A percentile compares a stretch with the other conserved stretches of the same genome.
phyloP scores from a whole-genome alignment of 345 rosid species.

The Brassica nigra region DNA sequence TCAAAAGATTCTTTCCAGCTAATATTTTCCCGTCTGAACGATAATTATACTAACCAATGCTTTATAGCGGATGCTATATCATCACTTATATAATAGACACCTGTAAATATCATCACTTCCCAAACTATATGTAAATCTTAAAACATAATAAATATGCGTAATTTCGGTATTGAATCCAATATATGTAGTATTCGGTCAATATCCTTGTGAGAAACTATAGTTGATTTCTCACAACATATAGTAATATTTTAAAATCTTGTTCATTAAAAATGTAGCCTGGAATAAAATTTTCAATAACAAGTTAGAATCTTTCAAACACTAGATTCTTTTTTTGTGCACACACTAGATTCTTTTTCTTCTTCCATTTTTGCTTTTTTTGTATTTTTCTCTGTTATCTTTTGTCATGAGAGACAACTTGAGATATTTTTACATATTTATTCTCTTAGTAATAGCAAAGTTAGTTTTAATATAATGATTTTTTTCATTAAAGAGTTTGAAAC shows the following conservation, averaged over 20 bases:
- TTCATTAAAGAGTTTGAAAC: neutral
- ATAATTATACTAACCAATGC: neutral
- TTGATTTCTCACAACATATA: neutral
- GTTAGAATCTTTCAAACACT: neutral
- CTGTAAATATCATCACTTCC: neutral
- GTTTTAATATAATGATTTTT: neutral
- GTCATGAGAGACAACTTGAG: neutral
- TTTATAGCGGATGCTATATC: no score
- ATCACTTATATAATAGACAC: no score
- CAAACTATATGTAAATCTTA: neutral
- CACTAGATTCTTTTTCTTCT: neutral
- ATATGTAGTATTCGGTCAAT: neutral
- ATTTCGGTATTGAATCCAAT: neutral
- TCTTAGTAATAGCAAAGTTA: neutral
- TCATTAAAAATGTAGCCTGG: neutral
- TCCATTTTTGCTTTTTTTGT: neutral
- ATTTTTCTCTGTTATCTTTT: neutral
- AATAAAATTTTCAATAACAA: neutral
- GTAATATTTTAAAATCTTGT: neutral
- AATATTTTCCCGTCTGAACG: neutral
- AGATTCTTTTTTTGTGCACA: neutral
- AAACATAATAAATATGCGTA: neutral
- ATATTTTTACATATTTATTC: neutral
- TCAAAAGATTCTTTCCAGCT: neutral
- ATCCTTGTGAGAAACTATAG: neutral